Conservation (phyloP, 768 basidiomycete genomes). For the Tephrocybe sp. region DNA sequence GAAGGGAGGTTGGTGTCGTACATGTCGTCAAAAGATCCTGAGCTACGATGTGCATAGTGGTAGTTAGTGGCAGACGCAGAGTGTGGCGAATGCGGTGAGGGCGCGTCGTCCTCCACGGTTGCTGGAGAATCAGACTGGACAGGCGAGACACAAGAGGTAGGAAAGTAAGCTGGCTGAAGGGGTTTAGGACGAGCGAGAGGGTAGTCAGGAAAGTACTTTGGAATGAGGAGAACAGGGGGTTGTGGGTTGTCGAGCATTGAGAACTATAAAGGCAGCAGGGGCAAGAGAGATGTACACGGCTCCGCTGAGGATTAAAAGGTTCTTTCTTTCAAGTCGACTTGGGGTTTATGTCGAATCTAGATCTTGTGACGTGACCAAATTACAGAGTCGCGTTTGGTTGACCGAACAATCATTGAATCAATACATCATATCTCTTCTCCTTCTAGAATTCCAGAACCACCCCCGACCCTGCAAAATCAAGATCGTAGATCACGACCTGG, state of each 20-base stretch:
- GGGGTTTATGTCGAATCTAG: constrained; percentile 32
- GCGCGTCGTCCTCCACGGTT: constrained; percentile 35
- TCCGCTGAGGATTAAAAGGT: constrained; percentile 24
- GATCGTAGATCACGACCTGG: constrained; percentile 18
- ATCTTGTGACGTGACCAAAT: constrained; percentile 34
- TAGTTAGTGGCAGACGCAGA: constrained; percentile 27
- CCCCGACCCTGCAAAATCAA: constrained; percentile 18
- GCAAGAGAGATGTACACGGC: constrained; percentile 19
- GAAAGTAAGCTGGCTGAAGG: constrained; percentile 23
- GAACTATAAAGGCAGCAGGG: constrained; percentile 9
- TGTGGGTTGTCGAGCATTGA: constrained; percentile 10
- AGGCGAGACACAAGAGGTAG: constrained; percentile 24
- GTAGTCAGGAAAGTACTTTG: constrained; percentile 23
- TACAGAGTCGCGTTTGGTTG: constrained; percentile 13
- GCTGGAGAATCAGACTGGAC: constrained; percentile 27
- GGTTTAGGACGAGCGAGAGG: constrained; percentile 23
- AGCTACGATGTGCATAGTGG: constrained; percentile 29
- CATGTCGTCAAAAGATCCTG: constrained; percentile 32
- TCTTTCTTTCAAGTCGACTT: too few species aligned
- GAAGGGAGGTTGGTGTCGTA: constrained; percentile 24
- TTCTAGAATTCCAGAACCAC: constrained; percentile 32
- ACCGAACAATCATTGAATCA: constrained; percentile 32
- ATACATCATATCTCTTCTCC: constrained; percentile 23
- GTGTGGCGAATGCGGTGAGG: constrained; percentile 33
- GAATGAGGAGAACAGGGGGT: constrained; percentile 22